These are phyloP conservation scores for Xylariaceae sp. DNA, from an alignment of 2,329 filamentous ascomycete genomes.

Conservation along the genomic window DNA sequence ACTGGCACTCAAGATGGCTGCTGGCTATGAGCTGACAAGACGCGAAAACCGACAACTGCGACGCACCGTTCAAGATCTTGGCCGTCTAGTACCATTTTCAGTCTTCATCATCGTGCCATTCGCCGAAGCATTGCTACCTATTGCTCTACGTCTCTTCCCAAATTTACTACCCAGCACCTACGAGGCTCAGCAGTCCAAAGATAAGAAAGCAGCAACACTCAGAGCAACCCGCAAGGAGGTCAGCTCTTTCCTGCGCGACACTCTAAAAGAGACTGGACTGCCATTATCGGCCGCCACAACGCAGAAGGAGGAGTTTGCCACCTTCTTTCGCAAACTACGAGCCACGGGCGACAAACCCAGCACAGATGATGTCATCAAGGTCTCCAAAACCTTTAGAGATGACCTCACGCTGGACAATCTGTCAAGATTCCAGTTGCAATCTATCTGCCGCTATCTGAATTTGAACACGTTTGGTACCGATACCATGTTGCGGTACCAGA, in stretches of 20 bases:
- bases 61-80: constrained; percentile 90
- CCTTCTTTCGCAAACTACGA: constrained; percentile 96
- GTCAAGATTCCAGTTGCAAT: constrained; percentile 90
- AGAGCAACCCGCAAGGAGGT: constrained; percentile 90
- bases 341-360: constrained; percentile 88
- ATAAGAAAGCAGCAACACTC: constrained; percentile 78
- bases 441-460: constrained; percentile 98
- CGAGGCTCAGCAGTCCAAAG: constrained; percentile 86
- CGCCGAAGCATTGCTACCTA: constrained; percentile 84
- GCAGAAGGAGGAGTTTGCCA: constrained; percentile 88
- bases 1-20: constrained; percentile 94
- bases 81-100: constrained; percentile 89
- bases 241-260: constrained; percentile 83
- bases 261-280: constrained; percentile 87
- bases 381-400: constrained; percentile 98
- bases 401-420: constrained; percentile 96
- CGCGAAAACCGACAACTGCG: constrained; percentile 90
- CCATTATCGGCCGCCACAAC: constrained; percentile 81
- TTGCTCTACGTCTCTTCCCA: constrained; percentile 92
- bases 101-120: constrained; percentile 97
- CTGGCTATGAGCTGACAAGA: constrained; percentile 91
- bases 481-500: constrained; percentile 94
- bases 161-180: constrained; percentile 97
- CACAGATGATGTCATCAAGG: constrained; percentile 89
- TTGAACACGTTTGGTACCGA: constrained; percentile 96